Base-by-base conservation (phyloP, 495 filamentous ascomycete genomes). In the Letharia lupina region DNA sequence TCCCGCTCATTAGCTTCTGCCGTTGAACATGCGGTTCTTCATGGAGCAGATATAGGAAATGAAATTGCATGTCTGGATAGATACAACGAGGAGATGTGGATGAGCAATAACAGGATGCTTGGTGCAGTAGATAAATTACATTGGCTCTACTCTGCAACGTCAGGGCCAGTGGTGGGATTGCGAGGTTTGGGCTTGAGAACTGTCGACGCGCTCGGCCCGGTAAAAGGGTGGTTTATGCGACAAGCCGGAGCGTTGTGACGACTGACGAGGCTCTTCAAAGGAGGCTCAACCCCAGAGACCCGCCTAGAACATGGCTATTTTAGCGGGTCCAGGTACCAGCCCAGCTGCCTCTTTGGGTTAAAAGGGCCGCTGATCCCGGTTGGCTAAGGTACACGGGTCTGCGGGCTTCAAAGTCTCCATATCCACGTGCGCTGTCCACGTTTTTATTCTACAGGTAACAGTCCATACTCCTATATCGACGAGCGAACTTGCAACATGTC, bases 41-140 rank as follows among this genome's bases (percentile, higher is more conserved):
- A 93, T 71, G 94, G 95, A 1, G 87, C 89, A 79, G 94, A 98
- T 75, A 85, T 97, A 40, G 91, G 91, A 40, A 81, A 81, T 50
- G 70, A 82, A 33, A 83, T 93, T 75, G 84, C 86, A 2, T 70
- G 68, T 42, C 80, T 98, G 2, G 91, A 96, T 68, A 74, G 81
- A 1, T 98, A 98, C 72, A 84, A 86, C 64, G 79, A 81, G 0
- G 90, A 92, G 68, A 83, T 91, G 39, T 99, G 90, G 71, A 82
- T 85, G 16, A 80, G 84, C 41, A 98, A 98, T 76, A 87, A 96
- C 62, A 81, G 93, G 63, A 80, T 99, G 71, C 79, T 96, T 1
- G 94, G 91, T 13, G 89, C 93, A 28, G 90, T 91, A 47, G 95
- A 99, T 78, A 89, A 96, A 76, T 76, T 99, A 71, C 91, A 97